A percentile compares a stretch with the other conserved stretches of the same genome.
These are phyloP conservation scores for Boehmeria nivea DNA, from an alignment of 306 rosid species.

Conservation along the genomic window DNA sequence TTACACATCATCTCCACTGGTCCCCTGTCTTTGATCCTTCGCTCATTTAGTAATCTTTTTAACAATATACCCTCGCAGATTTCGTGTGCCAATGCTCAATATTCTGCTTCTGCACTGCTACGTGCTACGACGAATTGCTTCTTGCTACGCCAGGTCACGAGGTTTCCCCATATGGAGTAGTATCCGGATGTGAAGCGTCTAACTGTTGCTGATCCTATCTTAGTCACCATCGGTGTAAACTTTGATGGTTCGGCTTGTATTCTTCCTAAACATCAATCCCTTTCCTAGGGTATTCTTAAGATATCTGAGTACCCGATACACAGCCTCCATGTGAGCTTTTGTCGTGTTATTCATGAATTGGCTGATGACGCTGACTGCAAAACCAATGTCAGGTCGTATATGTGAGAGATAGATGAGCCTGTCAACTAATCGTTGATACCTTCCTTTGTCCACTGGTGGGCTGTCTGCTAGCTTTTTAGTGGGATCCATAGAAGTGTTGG, in stretches of 20 bases:
- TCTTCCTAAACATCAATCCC: not conserved
- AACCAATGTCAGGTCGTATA: not conserved
- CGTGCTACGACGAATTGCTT: not conserved
- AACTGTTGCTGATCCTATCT: not conserved
- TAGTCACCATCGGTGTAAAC: not conserved
- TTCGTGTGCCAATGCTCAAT: not conserved
- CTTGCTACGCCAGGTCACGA: conserved; percentile 9
- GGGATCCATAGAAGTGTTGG: not conserved
- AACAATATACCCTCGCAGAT: conserved; percentile 14
- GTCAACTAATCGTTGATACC: conserved; percentile 8
- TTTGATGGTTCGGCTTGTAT: not conserved
- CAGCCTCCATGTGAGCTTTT: not conserved
- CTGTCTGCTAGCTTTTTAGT: not conserved
- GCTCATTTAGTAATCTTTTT: not conserved
- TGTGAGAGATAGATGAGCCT: conserved; percentile 1
- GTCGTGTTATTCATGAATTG: not conserved
- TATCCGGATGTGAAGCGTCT: not conserved
- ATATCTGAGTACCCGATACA: conserved; percentile 2
- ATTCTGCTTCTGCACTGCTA: conserved; percentile 9
- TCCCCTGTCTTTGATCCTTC: not conserved
- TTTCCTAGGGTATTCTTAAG: not conserved
- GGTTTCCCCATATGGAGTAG: conserved; percentile 5
- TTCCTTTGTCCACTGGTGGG: not conserved
- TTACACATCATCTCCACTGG: not conserved
- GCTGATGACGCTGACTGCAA: not conserved